Evolutionary conservation across 768 basidiomycete genomes (phyloP).

Genomic region (Paxillus rubicundulus): DNA sequence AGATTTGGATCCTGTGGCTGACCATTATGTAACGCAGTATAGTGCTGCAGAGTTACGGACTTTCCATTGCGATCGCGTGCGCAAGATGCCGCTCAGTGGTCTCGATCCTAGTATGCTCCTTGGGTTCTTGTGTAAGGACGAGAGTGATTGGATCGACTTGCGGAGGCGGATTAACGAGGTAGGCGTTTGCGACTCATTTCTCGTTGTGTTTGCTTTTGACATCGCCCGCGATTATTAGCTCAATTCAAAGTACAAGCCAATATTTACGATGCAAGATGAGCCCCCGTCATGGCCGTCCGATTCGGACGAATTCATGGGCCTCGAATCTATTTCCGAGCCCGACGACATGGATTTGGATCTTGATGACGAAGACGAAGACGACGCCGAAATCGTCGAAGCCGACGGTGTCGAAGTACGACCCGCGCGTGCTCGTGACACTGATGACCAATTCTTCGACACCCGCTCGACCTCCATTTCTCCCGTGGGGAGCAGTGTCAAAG

Average conservation of each 20-base stretch:
- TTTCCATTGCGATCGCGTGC: conserved; percentile 94
- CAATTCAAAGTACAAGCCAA: conserved; percentile 56
- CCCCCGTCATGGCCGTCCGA: conserved; percentile 80
- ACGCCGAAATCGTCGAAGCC: conserved; percentile 29
- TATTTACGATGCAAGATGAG: conserved; percentile 86
- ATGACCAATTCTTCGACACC: conserved; percentile 56
- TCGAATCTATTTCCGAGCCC: conserved; percentile 81
- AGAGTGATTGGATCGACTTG: conserved; percentile 85
- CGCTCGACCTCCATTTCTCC: conserved; percentile 45
- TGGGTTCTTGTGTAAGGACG: conserved; percentile 83
- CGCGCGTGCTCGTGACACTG: conserved; percentile 29
- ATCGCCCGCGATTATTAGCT: conserved; percentile 6
- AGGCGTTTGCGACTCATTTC: conserved; percentile 23
- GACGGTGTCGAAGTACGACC: conserved; percentile 31
- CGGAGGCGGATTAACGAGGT: conserved; percentile 71
- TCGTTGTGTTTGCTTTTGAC: conserved; percentile 5
- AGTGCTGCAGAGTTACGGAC: conserved; percentile 69
- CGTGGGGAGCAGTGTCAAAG: conserved; percentile 35
- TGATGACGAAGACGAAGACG: conserved; percentile 38
- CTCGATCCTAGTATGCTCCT: conserved; percentile 97
- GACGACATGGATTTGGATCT: conserved; percentile 64
- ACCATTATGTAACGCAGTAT: conserved; percentile 75
- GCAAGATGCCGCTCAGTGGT: conserved; percentile 89
- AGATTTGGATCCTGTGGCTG: conserved; percentile 46
- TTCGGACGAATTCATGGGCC: conserved; percentile 67